phyloP scores from a whole-genome alignment of 352 stramenopile species.

The Pythium biforme region DNA sequence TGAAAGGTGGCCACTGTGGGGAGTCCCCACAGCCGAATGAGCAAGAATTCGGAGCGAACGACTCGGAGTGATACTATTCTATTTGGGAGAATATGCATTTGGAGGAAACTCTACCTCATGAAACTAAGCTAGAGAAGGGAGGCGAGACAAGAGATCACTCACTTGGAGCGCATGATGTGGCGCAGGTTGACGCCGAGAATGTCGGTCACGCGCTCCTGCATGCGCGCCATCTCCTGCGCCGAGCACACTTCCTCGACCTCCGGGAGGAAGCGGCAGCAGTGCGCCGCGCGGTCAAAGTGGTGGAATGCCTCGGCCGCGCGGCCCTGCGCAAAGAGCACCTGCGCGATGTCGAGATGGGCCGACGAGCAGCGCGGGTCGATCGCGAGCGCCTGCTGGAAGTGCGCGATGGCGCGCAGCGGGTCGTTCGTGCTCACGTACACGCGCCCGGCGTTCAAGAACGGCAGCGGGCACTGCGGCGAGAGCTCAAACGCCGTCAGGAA shows the following conservation, averaged over 20 bases:
- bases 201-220: slow-evolving; percentile 82
- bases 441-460: slow-evolving; percentile 80
- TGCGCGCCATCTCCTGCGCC: slow-evolving; percentile 74
- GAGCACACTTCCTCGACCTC: slow-evolving; percentile 83
- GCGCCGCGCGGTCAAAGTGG: slow-evolving; percentile 70
- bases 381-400: slow-evolving; percentile 77
- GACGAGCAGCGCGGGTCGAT: slow-evolving; percentile 79
- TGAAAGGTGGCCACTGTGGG: too few species aligned
- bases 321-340: slow-evolving; percentile 84
- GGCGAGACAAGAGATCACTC: slow-evolving; percentile 5
- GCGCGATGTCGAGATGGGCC: slow-evolving; percentile 80
- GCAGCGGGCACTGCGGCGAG: slow-evolving; percentile 72
- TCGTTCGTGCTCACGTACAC: slow-evolving; percentile 86
- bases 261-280: slow-evolving; percentile 78
- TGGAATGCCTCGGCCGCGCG: slow-evolving; percentile 63
- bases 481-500: slow-evolving; percentile 69
- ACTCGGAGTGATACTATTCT: slow-evolving; percentile 3
- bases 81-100: slow-evolving; percentile 23
- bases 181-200: slow-evolving; percentile 83
- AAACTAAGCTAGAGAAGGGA: neutral
- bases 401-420: slow-evolving; percentile 70
- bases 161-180: slow-evolving; percentile 85
- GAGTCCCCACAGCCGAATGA: slow-evolving; percentile 10
- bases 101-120: neutral
- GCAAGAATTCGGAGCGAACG: slow-evolving; percentile 18